A percentile compares a stretch with the other conserved stretches of the same genome.
These are phyloP conservation scores for Brassica cretica DNA, from an alignment of 345 rosid genomes.

Conservation along the genomic window DNA sequence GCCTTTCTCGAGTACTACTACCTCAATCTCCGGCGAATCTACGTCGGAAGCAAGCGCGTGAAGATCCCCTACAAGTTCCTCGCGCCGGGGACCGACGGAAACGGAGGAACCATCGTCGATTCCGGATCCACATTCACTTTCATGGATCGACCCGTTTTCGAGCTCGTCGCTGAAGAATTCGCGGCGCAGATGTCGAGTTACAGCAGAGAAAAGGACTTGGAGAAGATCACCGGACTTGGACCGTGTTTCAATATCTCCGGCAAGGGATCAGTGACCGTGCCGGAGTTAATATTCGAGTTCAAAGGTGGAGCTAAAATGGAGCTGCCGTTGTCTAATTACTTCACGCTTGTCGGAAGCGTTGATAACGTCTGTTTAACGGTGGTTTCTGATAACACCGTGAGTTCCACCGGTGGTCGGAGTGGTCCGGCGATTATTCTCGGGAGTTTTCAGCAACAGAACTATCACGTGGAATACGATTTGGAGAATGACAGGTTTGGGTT, in stretches of 20 bases:
- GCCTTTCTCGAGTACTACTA: conserved; percentile 63
- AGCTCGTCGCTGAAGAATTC: conserved; percentile 56
- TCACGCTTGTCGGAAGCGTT: conserved; percentile 41
- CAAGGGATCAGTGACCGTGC: conserved; percentile 34
- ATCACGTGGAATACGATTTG: conserved; percentile 70
- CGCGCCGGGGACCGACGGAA: conserved; percentile 62
- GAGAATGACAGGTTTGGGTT: conserved; percentile 74
- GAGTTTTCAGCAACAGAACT: conserved; percentile 82
- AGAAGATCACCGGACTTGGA: conserved; percentile 55
- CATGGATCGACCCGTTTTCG: conserved; percentile 67
- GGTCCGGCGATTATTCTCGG: conserved; percentile 88
- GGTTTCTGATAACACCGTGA: conserved; percentile 39
- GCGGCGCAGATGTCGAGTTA: conserved; percentile 62
- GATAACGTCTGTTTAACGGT: conserved; percentile 53
- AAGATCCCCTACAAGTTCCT: conserved; percentile 62
- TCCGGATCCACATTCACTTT: conserved; percentile 89
- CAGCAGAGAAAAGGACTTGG: conserved; percentile 43
- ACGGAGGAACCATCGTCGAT: conserved; percentile 83
- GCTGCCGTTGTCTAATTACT: conserved; percentile 63
- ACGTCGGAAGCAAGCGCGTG: conserved; percentile 55
- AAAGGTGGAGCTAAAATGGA: conserved; percentile 85
- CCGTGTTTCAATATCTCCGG: conserved; percentile 74
- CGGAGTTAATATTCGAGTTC: conserved; percentile 59
- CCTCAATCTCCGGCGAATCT: conserved; percentile 57
- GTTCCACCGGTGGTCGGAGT: conserved; percentile 30